A percentile compares a stretch with the other conserved stretches of the same genome.
phyloP scores from a whole-genome alignment of 164 flowering plant genomes.

The Piper betle region DNA sequence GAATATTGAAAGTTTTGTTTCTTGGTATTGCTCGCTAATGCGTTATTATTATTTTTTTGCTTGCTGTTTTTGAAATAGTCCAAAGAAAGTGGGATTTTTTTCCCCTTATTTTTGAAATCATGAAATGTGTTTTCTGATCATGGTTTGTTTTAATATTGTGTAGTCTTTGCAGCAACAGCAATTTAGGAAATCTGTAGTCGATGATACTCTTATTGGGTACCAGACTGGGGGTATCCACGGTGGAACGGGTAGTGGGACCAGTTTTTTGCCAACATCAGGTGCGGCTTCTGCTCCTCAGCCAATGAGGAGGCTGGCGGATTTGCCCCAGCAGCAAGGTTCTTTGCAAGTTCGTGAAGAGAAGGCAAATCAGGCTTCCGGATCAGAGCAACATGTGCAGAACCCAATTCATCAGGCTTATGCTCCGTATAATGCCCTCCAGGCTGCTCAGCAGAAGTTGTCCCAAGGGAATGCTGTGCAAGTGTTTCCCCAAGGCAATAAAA shows the following conservation, averaged over 20 bases:
- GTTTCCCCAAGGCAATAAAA: constrained; percentile 49
- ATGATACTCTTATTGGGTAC: constrained; percentile 59
- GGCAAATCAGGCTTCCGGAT: constrained; percentile 48
- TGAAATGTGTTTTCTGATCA: no score
- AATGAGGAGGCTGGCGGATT: constrained; percentile 37
- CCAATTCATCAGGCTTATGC: constrained; percentile 65
- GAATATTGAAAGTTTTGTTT: no score
- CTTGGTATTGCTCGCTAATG: no score
- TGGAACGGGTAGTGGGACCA: constrained; percentile 34
- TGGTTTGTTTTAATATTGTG: constrained; percentile 5
- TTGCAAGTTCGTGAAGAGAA: constrained; percentile 43
- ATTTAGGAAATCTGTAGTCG: constrained; percentile 65
- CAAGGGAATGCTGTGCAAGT: constrained; percentile 32
- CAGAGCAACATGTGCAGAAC: constrained; percentile 49
- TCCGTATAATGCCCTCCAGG: constrained; percentile 55
- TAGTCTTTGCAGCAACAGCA: constrained; percentile 65
- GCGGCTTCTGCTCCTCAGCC: constrained; percentile 54
- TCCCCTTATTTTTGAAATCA: no score
- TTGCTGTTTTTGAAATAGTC: no score
- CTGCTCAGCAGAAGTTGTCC: constrained; percentile 55
- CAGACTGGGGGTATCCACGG: constrained; percentile 62
- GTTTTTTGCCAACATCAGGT: constrained; percentile 41
- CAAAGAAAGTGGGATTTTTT: no score
- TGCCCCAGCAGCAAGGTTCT: constrained; percentile 52
- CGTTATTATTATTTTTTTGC: no score